Base-by-base conservation (phyloP, 768 basidiomycete species). In the Mycena rebaudengoi region DNA sequence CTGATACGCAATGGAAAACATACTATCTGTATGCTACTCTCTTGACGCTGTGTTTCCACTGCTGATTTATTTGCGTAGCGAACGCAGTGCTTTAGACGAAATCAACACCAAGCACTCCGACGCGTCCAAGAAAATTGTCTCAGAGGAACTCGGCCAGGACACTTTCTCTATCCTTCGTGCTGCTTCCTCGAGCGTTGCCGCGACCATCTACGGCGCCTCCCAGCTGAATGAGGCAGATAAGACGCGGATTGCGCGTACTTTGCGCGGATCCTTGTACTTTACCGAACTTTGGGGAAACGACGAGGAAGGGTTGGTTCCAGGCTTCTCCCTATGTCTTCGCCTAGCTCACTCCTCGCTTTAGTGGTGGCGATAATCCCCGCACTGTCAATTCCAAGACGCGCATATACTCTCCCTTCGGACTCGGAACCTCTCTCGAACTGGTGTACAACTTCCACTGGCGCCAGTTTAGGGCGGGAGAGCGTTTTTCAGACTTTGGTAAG, bases 381-480 rank as follows among this genome's bases (percentile, higher is more conserved):
- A 50, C 63, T 29, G 63, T 64, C 40, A 64, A 60, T 35, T 37
- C 63, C 39, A 64, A 64, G 49, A 64, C 63, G 49, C 63, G 63
- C 23, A 12, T 64, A 26, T 64, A 64, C 48, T 64, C 63, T 14
- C 63, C 63, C 30, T 64, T 50, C 50, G 63, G 63, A 29, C 55
- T 64, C 48, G 56, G 63, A 39, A 49, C 63, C 40, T 64, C 63
- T 35, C 29, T 64, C 48, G 63, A 64, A 21, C 46, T 64, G 21
- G 63, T 64, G 48, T 64, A 64, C 57, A 45, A 64, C 50, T 64
- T 50, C 33, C 63, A 64, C 57, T 64, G 35, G 49, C 63, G 63
- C 48, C 39, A 41, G 49, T 51, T 49, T 16, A 30, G 35, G 48
- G 46, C 29, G 20, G 48, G 30, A 40, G 63, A 64, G 51, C 29